Conservation (phyloP, 768 basidiomycete genomes). For the Polyporus arcularius region DNA sequence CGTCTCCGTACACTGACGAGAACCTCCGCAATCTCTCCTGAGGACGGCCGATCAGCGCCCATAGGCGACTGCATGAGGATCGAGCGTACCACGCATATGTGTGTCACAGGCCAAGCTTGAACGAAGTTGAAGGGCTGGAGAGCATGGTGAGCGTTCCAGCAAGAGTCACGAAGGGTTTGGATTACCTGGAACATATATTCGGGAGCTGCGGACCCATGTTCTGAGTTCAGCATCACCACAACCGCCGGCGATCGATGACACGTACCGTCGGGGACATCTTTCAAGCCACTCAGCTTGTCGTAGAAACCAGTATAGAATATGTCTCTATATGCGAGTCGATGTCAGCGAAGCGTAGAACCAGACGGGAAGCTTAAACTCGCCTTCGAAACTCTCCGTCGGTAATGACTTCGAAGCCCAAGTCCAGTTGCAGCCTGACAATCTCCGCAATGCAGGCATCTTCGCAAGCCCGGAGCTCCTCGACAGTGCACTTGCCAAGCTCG, state of each 20-base stretch:
- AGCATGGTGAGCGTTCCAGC: conserved; percentile 25
- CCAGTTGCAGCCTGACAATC: conserved; percentile 52
- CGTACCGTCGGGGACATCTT: conserved; percentile 39
- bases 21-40: conserved; percentile 62
- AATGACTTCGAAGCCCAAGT: conserved; percentile 56
- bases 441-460: conserved; percentile 57
- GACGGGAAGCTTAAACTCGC: conserved; percentile 15
- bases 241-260: conserved; percentile 7
- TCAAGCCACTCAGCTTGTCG: conserved; percentile 62
- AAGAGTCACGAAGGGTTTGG: conserved; percentile 25
- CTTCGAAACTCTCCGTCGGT: conserved; percentile 57
- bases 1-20: conserved; percentile 57
- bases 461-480: conserved; percentile 42
- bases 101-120: conserved; percentile 12
- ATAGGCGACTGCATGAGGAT: not conserved
- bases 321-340: conserved; percentile 32
- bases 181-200: conserved; percentile 41
- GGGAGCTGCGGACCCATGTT: conserved; percentile 1
- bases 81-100: conserved; percentile 2
- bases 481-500: conserved; percentile 40
- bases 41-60: not conserved
- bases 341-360: not conserved
- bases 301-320: conserved; percentile 68
- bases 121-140: conserved; percentile 28
- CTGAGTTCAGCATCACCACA: not conserved